Evolutionary conservation across 192 early-diverging fungal species (phyloP).

Genomic region (Coemansia asiatica): DNA sequence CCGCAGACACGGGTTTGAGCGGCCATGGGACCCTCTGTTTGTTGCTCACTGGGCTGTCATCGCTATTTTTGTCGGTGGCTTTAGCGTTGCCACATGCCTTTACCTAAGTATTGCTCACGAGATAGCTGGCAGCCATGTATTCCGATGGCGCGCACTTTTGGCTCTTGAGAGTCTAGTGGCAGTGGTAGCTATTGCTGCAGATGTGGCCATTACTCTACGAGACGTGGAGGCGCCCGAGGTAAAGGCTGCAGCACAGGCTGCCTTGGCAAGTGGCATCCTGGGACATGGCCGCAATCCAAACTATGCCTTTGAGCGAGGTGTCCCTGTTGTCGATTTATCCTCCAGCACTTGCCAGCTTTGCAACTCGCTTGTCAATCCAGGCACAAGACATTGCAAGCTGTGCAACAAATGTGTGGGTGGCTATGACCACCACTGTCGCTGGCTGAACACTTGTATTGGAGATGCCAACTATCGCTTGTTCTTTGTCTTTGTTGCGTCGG

Average conservation of each 20-base stretch:
- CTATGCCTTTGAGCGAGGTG: constrained; percentile 42
- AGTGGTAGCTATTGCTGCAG: constrained; percentile 16
- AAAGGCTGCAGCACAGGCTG: constrained; percentile 2
- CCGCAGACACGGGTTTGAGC: constrained; percentile 44
- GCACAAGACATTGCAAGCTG: constrained; percentile 50
- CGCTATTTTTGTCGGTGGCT: constrained; percentile 14
- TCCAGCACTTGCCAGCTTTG: constrained; percentile 40
- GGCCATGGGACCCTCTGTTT: constrained; percentile 52
- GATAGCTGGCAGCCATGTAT: not conserved
- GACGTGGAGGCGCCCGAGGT: constrained; percentile 38
- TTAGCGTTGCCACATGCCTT: constrained; percentile 20
- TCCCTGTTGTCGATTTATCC: constrained; percentile 30
- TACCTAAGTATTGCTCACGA: constrained; percentile 20
- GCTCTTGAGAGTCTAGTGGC: constrained; percentile 15
- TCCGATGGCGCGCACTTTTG: constrained; percentile 20
- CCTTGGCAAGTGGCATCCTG: not conserved
- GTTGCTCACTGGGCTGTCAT: constrained; percentile 37
- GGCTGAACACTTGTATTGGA: constrained; percentile 50
- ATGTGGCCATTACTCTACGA: constrained; percentile 18
- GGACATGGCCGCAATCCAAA: constrained; percentile 22
- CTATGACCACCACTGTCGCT: constrained; percentile 54
- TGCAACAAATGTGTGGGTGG: constrained; percentile 56
- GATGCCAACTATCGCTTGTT: constrained; percentile 41
- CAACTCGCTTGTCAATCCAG: constrained; percentile 9
- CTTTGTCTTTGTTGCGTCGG: constrained; percentile 20